phyloP scores from a whole-genome alignment of 129 eudicot species.

The Kitagawia praeruptora region DNA sequence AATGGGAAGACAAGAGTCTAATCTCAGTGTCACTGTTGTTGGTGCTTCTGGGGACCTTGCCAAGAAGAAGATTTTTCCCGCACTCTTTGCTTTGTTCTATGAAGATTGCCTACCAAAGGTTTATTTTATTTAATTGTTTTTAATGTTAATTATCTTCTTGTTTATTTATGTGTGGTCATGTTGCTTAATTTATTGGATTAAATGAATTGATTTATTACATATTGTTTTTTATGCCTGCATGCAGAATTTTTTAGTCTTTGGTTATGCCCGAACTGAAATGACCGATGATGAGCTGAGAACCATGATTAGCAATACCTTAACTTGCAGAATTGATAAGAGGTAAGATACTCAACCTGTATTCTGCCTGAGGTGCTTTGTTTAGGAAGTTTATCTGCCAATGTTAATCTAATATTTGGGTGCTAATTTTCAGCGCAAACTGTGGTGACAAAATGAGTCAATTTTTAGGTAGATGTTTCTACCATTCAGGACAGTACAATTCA shows the following conservation, averaged over 20 bases:
- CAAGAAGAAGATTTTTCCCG: slow-evolving; percentile 84
- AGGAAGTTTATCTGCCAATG: background rate
- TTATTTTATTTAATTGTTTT: slow-evolving; percentile 5
- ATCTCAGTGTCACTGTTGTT: slow-evolving; percentile 63
- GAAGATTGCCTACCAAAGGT: slow-evolving; percentile 88
- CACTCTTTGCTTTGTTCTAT: slow-evolving; percentile 80
- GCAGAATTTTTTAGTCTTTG: slow-evolving; percentile 72
- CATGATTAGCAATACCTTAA: slow-evolving; percentile 73
- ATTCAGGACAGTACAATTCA: slow-evolving; percentile 73
- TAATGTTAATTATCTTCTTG: background rate
- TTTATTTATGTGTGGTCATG: background rate
- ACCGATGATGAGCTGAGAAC: slow-evolving; percentile 72
- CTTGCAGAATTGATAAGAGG: slow-evolving; percentile 88
- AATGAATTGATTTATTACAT: background rate
- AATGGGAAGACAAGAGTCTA: slow-evolving; percentile 27
- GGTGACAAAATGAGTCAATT: slow-evolving; percentile 75
- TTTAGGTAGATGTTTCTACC: slow-evolving; percentile 75
- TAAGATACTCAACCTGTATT: slow-evolving; percentile 1
- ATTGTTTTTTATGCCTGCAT: background rate
- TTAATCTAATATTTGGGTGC: background rate
- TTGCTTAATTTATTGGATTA: background rate
- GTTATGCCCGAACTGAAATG: slow-evolving; percentile 83
- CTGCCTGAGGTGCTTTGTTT: background rate
- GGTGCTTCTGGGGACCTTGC: slow-evolving; percentile 99
- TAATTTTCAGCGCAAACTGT: slow-evolving; percentile 63